These are phyloP conservation scores for Mycena belliarum DNA, from an alignment of 768 basidiomycete genomes.

Conservation along the genomic window DNA sequence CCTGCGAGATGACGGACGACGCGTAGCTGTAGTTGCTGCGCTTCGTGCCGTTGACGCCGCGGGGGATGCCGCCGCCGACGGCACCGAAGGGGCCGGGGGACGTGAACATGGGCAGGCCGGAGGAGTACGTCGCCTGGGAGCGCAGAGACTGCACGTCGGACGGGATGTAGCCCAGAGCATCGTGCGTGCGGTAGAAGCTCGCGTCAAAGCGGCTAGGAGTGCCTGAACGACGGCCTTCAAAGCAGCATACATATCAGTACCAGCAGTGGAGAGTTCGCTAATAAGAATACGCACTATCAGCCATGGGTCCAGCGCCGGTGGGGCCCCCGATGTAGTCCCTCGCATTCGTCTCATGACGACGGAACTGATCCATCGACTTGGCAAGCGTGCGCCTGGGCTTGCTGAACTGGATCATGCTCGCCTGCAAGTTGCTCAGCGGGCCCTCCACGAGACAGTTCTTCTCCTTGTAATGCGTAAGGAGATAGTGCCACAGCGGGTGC, in stretches of 20 bases:
- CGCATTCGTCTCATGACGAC: slow-evolving; percentile 89
- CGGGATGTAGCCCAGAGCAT: slow-evolving; percentile 90
- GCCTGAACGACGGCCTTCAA: slow-evolving; percentile 68
- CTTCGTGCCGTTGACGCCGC: slow-evolving; percentile 66
- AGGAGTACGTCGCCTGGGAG: slow-evolving; percentile 95
- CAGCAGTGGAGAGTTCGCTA: background rate
- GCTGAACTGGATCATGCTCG: slow-evolving; percentile 99
- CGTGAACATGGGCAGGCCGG: slow-evolving; percentile 85
- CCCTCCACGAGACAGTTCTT: slow-evolving; percentile 93
- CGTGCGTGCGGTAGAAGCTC: slow-evolving; percentile 94
- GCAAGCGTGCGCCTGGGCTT: slow-evolving; percentile 88
- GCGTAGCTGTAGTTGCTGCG: slow-evolving; percentile 83
- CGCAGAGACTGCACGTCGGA: slow-evolving; percentile 94
- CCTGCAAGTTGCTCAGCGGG: slow-evolving; percentile 91
- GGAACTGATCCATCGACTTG: slow-evolving; percentile 92
- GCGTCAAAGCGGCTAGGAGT: slow-evolving; percentile 95
- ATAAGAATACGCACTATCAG: slow-evolving; percentile 49
- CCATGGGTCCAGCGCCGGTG: slow-evolving; percentile 37
- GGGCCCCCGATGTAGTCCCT: slow-evolving; percentile 65
- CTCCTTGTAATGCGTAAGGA: slow-evolving; percentile 98
- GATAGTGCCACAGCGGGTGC: slow-evolving; percentile 99
- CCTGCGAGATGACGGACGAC: slow-evolving; percentile 91
- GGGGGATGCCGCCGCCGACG: slow-evolving; percentile 47
- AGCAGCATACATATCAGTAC: slow-evolving; percentile 9
- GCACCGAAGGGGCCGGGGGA: slow-evolving; percentile 70